Percentiles rank a stretch among this genome's conserved stretches.
Conservation (phyloP, 2,329 filamentous ascomycete species). For the Diaporthe citriasiana region DNA sequence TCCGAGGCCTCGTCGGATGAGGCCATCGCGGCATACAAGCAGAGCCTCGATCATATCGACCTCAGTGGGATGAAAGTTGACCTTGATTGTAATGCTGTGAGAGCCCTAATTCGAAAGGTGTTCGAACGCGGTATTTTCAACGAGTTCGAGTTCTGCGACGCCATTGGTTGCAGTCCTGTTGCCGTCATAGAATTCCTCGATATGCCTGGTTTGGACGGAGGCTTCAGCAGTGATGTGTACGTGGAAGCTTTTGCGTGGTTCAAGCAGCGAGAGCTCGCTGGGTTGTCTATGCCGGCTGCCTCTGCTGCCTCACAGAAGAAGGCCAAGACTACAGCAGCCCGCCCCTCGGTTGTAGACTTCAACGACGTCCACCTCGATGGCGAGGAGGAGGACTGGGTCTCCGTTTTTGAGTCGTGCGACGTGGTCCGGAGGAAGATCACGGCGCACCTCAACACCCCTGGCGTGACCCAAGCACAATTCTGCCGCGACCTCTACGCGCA, state of each 20-base stretch:
- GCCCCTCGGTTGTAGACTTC: background rate
- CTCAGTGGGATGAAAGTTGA: conserved; percentile 38
- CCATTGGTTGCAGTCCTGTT: conserved; percentile 58
- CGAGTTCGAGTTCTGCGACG: conserved; percentile 64
- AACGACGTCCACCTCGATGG: conserved; percentile 47
- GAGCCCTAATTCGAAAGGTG: conserved; percentile 46
- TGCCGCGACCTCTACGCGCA: conserved; percentile 54
- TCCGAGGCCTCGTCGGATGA: conserved; percentile 46
- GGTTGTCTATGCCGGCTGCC: conserved; percentile 54
- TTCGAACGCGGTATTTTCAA: conserved; percentile 64
- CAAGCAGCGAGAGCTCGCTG: conserved; percentile 64
- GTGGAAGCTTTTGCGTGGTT: conserved; percentile 59
- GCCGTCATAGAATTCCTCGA: conserved; percentile 63
- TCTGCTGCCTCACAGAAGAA: conserved; percentile 13
- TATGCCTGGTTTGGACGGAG: conserved; percentile 58
- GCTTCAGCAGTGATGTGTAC: conserved; percentile 53
- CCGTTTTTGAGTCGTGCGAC: conserved; percentile 70
- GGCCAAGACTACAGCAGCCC: conserved; percentile 2
- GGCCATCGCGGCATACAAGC: conserved; percentile 49
- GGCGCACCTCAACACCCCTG: conserved; percentile 60
- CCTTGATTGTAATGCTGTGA: conserved; percentile 36
- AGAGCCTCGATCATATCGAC: conserved; percentile 45
- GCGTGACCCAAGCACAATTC: conserved; percentile 66
- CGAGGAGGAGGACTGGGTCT: conserved; percentile 61
- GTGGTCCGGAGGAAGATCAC: conserved; percentile 70